Evolutionary conservation across 2,329 filamentous ascomycete genomes (phyloP).

Genomic region (Geosmithia putterillii): DNA sequence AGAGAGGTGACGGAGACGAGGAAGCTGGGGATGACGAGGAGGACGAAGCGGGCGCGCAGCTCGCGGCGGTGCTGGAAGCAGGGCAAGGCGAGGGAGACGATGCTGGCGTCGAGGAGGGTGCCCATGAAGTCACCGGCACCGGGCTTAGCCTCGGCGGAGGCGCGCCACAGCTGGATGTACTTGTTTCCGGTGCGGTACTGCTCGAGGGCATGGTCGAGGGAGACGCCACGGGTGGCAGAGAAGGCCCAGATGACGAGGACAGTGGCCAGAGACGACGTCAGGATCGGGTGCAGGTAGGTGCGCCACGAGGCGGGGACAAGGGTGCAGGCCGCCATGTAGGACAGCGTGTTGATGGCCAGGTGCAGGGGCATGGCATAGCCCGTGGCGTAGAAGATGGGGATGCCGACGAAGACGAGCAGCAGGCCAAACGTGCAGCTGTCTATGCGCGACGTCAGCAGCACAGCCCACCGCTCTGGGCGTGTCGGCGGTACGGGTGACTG

Average conservation of each 20-base stretch:
- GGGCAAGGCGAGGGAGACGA: slow-evolving; percentile 45
- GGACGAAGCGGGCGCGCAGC: slow-evolving; percentile 36
- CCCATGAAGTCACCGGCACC: slow-evolving; percentile 46
- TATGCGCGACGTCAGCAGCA: slow-evolving; percentile 28
- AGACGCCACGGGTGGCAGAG: slow-evolving; percentile 28
- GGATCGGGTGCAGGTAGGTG: slow-evolving; percentile 43
- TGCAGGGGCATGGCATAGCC: slow-evolving; percentile 40
- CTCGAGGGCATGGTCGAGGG: slow-evolving; percentile 25
- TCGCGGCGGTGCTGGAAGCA: slow-evolving; percentile 50
- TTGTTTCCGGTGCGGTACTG: slow-evolving; percentile 39
- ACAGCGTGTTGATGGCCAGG: slow-evolving; percentile 32
- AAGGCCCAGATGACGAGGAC: slow-evolving; percentile 41
- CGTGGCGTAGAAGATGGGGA: slow-evolving; percentile 40
- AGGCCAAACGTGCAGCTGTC: slow-evolving; percentile 30
- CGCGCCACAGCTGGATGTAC: slow-evolving; percentile 39
- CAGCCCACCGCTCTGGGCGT: slow-evolving; percentile 36
- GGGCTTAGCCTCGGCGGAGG: slow-evolving; percentile 18
- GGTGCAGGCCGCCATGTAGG: slow-evolving; percentile 36
- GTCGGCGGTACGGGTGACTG: slow-evolving; percentile 30
- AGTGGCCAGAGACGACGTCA: slow-evolving; percentile 40
- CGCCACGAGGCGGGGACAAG: slow-evolving; percentile 33
- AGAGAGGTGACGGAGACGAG: slow-evolving; percentile 38
- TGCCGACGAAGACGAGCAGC: slow-evolving; percentile 35
- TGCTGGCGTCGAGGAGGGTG: slow-evolving; percentile 42
- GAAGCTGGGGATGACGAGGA: slow-evolving; percentile 41